These are phyloP conservation scores for Penicillium sp. DNA, from an alignment of 2,329 filamentous ascomycete genomes.

Conservation along the genomic window DNA sequence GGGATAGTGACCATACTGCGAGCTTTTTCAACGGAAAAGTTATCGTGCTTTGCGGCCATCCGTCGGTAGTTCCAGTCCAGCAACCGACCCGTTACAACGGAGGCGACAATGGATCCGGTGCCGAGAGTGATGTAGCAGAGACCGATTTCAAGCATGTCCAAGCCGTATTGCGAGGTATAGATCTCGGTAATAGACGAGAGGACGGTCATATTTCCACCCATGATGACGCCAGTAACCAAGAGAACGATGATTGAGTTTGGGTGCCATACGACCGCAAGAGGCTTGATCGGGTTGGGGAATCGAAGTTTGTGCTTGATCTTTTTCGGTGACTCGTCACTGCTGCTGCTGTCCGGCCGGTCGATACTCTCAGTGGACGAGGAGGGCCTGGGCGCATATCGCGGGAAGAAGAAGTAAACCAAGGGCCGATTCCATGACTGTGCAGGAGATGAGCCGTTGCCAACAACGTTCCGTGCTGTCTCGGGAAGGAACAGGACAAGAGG, in stretches of 20 bases:
- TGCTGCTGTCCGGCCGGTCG: neutral
- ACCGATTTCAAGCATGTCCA: slow-evolving; percentile 33
- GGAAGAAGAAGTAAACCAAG: slow-evolving; percentile 4
- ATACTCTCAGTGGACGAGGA: neutral
- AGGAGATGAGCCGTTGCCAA: slow-evolving; percentile 22
- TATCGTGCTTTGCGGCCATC: slow-evolving; percentile 6
- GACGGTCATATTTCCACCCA: slow-evolving; percentile 24
- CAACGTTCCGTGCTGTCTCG: slow-evolving; percentile 32
- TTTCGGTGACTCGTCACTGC: neutral
- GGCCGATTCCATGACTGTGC: slow-evolving; percentile 16
- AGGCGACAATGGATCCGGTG: slow-evolving; percentile 19
- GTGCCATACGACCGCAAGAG: slow-evolving; percentile 25
- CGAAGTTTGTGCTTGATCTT: slow-evolving; percentile 9
- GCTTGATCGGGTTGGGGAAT: slow-evolving; percentile 20
- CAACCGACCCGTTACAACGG: slow-evolving; percentile 15
- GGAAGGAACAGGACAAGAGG: slow-evolving; percentile 19
- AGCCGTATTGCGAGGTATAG: slow-evolving; percentile 23
- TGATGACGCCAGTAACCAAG: slow-evolving; percentile 13
- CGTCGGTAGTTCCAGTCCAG: slow-evolving; percentile 24
- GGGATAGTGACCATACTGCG: slow-evolving; percentile 22
- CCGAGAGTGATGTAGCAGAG: slow-evolving; percentile 36
- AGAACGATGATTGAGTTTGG: slow-evolving; percentile 32
- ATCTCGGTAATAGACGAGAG: slow-evolving; percentile 26
- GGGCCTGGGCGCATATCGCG: neutral
- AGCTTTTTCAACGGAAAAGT: slow-evolving; percentile 21